Base-by-base conservation (phyloP, 352 stramenopile species). In the Phytophthora colocasiae region DNA sequence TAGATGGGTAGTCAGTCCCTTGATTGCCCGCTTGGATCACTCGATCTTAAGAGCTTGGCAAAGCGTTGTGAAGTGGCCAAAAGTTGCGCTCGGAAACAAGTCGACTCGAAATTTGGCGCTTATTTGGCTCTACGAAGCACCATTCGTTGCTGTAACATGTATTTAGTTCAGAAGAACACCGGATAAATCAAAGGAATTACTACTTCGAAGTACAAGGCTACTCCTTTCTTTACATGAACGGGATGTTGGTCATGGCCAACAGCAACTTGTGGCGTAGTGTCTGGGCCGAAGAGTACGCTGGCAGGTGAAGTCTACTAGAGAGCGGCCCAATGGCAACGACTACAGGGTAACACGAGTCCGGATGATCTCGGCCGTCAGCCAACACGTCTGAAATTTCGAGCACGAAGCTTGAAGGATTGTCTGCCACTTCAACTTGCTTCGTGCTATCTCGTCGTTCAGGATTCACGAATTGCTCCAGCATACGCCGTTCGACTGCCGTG, bases 291-390 rank as follows among this genome's bases (percentile, higher is more conserved):
- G 87, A 86, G 62, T 95, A 93, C n/a, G 51, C 59, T 3, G 84
- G 83, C 6, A 95, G 27, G 41, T 92, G 81, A 6, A 92, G 63
- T 10, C 75, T 73, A 44, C 73, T 81, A 39, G 48, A 59, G n/a
- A 51, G 32, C 1, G 51, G 55, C 15, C 63, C 22, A 38, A 80
- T 57, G 6, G 72, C 26, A 1, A 85, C 64, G 2, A 90, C 68
- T 22, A 90, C 78, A 8, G 82, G 84, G 41, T 85, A 90, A 46
- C 78, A 89, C 2, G 79, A 76, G 39, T 92, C 82, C 2, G 78
- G 76, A 47, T 86, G 66, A 29, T 80, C 72, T 31, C 74, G 61
- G n/a, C 73, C 73, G 36, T 87, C 80, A 0, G 69, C 58, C 11
- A 85, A 57, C 0, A 75, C 66, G 3, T 79, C 77, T 4, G 66